Evolutionary conservation across 2,329 filamentous ascomycete genomes (phyloP), one percentile per base, ranked within the genome.

Genomic region (Phaeosphaeriaceae sp.): DNA sequence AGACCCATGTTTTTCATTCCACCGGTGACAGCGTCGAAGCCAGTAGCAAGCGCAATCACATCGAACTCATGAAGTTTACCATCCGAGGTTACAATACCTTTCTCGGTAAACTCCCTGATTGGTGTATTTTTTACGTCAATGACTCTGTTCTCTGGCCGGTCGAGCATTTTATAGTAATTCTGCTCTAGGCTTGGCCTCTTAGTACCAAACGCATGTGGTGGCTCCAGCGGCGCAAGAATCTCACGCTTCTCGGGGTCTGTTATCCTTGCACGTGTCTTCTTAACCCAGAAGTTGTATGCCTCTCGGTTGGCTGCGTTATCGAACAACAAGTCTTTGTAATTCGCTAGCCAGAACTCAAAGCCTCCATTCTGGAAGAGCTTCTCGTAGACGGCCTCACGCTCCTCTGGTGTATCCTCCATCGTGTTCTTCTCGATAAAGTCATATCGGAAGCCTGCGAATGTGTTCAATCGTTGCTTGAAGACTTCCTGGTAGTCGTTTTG

Each of bases 401-500:
- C 70, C 49, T 77, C 73, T 2, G 72, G 66, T 2, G 58, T 64
- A 21, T 78, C 75, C 16, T 78, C 75, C 37, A 78, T 82, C 0
- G 83, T 84, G 34, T 80, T 79, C 49, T 79, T 80, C 60, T 84
- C 74, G 4, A 73, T 57, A 58, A 77, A 82, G 56, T 83, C 81
- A 53, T 83, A 87, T 3, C 77, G 67, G 64, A 88, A 86, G 1
- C 86, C 85, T 1, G 77, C 80, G 58, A 85, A 87, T 28, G 69
- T 82, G 16, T 67, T 79, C 58, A 80, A 75, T 2, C 84, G 80
- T 28, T 74, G 68, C 21, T 71, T 71, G 64, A 84, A 87, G 2
- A 88, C 72, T 12, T 70, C 65, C 3, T 74, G 68, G 29, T 78
- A 78, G 23, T 73, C 53, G 35, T 59, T 58, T 29, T 61, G 46